These are phyloP conservation scores for Aspergillus glaucus DNA, from an alignment of 2,329 filamentous ascomycete genomes.

Conservation along the genomic window DNA sequence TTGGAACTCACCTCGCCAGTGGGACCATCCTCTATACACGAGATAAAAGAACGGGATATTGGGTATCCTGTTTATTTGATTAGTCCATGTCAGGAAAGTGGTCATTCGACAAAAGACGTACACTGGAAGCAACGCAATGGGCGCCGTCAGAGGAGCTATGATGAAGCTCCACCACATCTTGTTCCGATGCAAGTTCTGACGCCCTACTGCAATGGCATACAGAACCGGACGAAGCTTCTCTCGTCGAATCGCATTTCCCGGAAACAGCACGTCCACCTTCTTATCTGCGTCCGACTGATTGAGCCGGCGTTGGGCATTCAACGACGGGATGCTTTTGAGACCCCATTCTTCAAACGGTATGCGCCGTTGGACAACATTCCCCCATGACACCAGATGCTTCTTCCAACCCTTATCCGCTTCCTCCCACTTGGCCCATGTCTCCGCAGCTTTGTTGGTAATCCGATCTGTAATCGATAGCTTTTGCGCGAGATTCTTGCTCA, in stretches of 20 bases:
- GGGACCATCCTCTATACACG: slow-evolving; percentile 80
- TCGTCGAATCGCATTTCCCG: slow-evolving; percentile 60
- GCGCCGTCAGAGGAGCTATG: slow-evolving; percentile 75
- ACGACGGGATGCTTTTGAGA: slow-evolving; percentile 83
- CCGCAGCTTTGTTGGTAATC: slow-evolving; percentile 62
- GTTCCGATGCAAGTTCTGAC: slow-evolving; percentile 68
- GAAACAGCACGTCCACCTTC: slow-evolving; percentile 64
- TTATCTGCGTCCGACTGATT: slow-evolving; percentile 61
- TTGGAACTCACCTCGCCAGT: slow-evolving; percentile 60
- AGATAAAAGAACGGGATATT: slow-evolving; percentile 98
- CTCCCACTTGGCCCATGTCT: slow-evolving; percentile 83
- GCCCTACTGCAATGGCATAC: slow-evolving; percentile 66
- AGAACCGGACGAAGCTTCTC: slow-evolving; percentile 61
- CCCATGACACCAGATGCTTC: slow-evolving; percentile 75
- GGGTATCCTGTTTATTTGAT: slow-evolving; percentile 58
- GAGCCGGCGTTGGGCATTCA: slow-evolving; percentile 60
- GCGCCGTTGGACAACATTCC: slow-evolving; percentile 75
- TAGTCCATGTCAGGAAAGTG: neutral
- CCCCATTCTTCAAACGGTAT: slow-evolving; percentile 98
- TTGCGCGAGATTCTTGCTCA: slow-evolving; percentile 51
- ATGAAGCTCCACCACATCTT: slow-evolving; percentile 74
- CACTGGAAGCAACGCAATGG: slow-evolving; percentile 79
- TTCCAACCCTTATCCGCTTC: slow-evolving; percentile 80
- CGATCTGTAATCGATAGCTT: slow-evolving; percentile 61
- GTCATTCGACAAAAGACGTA: slow-evolving; percentile 44